A percentile compares a stretch with the other conserved stretches of the same genome.
Evolutionary conservation across 768 basidiomycete genomes (phyloP).

Genomic region (Tricholoma furcatifolium): DNA sequence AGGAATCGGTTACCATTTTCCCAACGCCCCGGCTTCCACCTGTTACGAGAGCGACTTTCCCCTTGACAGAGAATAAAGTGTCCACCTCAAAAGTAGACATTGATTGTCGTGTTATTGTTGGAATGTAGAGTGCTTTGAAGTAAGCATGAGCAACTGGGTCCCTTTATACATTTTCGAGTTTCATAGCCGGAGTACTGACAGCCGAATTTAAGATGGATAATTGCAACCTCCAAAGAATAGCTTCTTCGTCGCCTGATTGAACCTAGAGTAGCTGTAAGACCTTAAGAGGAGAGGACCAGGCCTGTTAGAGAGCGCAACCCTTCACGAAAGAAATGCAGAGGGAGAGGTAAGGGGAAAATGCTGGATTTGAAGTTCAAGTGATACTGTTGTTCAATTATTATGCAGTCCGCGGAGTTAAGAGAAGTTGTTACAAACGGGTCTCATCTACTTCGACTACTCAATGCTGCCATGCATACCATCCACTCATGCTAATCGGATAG

Average conservation of each 20-base stretch:
- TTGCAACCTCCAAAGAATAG: no score
- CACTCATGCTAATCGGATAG: conserved; percentile 27
- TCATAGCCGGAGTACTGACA: no score
- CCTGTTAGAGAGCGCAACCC: neutral
- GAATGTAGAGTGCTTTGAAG: neutral
- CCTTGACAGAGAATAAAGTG: conserved; percentile 49
- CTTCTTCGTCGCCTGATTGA: no score
- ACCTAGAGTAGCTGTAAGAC: no score
- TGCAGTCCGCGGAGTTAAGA: neutral
- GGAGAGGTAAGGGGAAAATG: neutral
- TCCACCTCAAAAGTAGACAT: conserved; percentile 37
- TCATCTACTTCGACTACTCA: neutral
- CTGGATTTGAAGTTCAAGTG: neutral
- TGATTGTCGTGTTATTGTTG: neutral
- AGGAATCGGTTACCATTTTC: conserved; percentile 47
- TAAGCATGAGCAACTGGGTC: neutral
- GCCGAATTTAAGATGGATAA: no score
- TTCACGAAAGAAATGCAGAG: neutral
- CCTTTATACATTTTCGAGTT: neutral
- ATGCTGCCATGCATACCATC: neutral
- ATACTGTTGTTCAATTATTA: neutral
- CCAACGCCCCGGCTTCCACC: conserved; percentile 69
- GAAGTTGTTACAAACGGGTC: neutral
- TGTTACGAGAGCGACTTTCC: conserved; percentile 58
- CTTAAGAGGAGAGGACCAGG: neutral